phyloP scores from a whole-genome alignment of 345 rosid species.

The Geranium brycei region DNA sequence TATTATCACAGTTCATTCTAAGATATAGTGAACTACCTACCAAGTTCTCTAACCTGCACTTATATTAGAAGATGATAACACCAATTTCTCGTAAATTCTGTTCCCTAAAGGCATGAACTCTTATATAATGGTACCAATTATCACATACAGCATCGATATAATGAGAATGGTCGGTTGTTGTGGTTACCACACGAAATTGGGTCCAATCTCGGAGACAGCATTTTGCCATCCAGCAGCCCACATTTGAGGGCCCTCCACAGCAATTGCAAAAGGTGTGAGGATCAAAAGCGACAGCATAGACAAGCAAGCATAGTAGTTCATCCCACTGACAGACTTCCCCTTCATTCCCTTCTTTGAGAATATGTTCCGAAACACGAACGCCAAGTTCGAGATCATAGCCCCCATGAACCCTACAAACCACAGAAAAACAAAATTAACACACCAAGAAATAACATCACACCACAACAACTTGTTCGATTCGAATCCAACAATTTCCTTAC shows the following conservation, averaged over 20 bases:
- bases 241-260: constrained; percentile 87
- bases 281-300: constrained; percentile 70
- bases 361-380: constrained; percentile 83
- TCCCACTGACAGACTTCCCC: constrained; percentile 84
- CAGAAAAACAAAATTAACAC: constrained; percentile 2
- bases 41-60: background rate
- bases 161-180: background rate
- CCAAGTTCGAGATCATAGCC: constrained; percentile 90
- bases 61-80: background rate
- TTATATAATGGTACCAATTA: background rate
- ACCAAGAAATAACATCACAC: background rate
- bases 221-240: constrained; percentile 90
- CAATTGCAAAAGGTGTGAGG: constrained; percentile 83
- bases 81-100: background rate
- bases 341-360: constrained; percentile 97
- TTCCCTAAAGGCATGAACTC: background rate
- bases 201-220: constrained; percentile 65
- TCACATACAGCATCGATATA: background rate
- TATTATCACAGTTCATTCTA: background rate
- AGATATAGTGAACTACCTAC: background rate
- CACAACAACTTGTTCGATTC: background rate
- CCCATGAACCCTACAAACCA: constrained; percentile 77
- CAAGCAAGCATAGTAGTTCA: constrained; percentile 93
- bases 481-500: constrained; percentile 21
- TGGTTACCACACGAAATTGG: constrained; percentile 66